Conservation (phyloP, 1,284 basidiomycete species). For the Uromyces viciae-fabae region DNA sequence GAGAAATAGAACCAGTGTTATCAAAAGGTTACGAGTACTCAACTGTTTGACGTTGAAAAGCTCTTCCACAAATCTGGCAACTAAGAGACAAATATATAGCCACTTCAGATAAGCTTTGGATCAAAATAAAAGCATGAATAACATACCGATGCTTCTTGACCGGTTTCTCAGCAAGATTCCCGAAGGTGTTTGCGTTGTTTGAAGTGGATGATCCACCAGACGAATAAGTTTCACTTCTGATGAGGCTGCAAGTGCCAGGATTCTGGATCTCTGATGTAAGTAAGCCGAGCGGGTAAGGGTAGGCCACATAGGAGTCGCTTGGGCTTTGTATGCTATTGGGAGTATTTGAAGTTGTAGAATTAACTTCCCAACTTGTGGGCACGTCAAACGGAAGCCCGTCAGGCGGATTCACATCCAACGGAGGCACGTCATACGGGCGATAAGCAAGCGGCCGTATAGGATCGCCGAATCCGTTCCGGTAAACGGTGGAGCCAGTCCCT, state of each 20-base stretch:
- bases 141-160: slow-evolving; percentile 24
- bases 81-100: too few species aligned
- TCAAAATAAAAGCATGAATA: not conserved
- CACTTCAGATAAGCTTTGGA: too few species aligned
- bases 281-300: not conserved
- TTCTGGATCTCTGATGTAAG: not conserved
- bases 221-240: not conserved
- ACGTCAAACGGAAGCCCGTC: too few species aligned
- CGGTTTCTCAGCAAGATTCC: not conserved
- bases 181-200: not conserved
- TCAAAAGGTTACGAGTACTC: too few species aligned
- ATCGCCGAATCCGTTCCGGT: slow-evolving; percentile 14
- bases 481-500: not conserved
- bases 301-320: not conserved
- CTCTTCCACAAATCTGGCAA: slow-evolving; percentile 35
- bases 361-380: too few species aligned
- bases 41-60: slow-evolving; percentile 41
- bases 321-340: not conserved
- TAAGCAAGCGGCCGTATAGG: not conserved
- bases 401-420: not conserved
- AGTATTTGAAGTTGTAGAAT: not conserved
- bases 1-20: not conserved
- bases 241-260: not conserved
- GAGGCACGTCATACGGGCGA: not conserved
- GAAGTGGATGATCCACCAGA: not conserved